Percentiles rank a stretch among this genome's conserved stretches.
Evolutionary conservation across 129 eudicot genomes (phyloP).

Genomic region (Flaveria robusta): DNA sequence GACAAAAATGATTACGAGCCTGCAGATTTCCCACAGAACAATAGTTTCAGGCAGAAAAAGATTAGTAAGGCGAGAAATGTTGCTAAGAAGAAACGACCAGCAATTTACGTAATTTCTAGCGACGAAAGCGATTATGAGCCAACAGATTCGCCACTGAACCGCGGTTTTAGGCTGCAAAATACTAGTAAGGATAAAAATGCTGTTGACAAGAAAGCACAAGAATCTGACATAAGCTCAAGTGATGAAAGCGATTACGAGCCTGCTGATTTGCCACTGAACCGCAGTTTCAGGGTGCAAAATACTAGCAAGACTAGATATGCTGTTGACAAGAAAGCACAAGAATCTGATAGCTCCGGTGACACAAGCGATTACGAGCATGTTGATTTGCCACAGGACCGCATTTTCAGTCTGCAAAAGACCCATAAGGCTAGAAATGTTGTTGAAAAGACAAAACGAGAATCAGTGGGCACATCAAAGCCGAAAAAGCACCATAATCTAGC

Average conservation of each 20-base stretch:
- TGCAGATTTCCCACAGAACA: slow-evolving; percentile 24
- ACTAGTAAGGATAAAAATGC: slow-evolving; percentile 21
- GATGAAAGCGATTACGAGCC: background rate
- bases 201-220: slow-evolving; percentile 9
- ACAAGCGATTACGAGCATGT: slow-evolving; percentile 40
- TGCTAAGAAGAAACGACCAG: no score
- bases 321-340: background rate
- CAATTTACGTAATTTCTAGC: no score
- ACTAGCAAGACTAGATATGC: background rate
- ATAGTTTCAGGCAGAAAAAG: no score
- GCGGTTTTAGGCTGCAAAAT: slow-evolving; percentile 31
- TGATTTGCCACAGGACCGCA: slow-evolving; percentile 22
- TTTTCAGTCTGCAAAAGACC: no score
- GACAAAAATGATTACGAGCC: slow-evolving; percentile 37
- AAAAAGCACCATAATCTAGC: slow-evolving; percentile 11
- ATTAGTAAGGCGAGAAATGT: no score
- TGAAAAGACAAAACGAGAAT: no score
- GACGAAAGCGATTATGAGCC: no score
- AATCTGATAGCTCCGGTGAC: background rate
- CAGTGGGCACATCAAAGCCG: no score
- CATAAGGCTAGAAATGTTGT: no score
- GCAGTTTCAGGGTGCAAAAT: background rate
- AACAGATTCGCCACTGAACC: background rate
- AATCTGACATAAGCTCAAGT: slow-evolving; percentile 3
- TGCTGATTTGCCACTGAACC: background rate